phyloP scores from a whole-genome alignment of 2,329 filamentous ascomycete species.

The Arthrobotrys sinensis region DNA sequence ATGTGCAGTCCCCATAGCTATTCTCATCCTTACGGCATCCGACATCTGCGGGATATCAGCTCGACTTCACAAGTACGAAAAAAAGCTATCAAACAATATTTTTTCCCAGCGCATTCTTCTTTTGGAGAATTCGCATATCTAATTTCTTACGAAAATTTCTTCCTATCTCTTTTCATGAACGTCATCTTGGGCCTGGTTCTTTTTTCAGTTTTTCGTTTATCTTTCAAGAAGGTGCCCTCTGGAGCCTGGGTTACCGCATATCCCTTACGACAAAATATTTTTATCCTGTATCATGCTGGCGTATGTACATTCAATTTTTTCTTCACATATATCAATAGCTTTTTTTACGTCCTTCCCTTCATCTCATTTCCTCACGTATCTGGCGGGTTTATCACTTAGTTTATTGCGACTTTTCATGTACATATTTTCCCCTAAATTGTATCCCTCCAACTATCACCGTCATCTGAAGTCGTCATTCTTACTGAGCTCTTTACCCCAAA shows the following conservation, averaged over 20 bases:
- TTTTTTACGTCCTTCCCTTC: slow-evolving; percentile 45
- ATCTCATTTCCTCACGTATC: slow-evolving; percentile 43
- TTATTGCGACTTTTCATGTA: slow-evolving; percentile 60
- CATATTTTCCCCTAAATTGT: slow-evolving; percentile 56
- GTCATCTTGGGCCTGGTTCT: slow-evolving; percentile 47
- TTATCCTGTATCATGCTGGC: slow-evolving; percentile 61
- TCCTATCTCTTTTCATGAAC: slow-evolving; percentile 51
- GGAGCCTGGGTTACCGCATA: slow-evolving; percentile 45
- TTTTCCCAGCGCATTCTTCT: slow-evolving; percentile 8
- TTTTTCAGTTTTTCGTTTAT: slow-evolving; percentile 42
- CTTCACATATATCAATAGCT: slow-evolving; percentile 57
- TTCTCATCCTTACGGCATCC: slow-evolving; percentile 13
- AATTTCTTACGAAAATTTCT: slow-evolving; percentile 37
- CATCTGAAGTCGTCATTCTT: slow-evolving; percentile 27
- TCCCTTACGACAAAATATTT: slow-evolving; percentile 56
- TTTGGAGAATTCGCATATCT: slow-evolving; percentile 23
- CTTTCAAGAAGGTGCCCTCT: slow-evolving; percentile 43
- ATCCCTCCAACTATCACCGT: slow-evolving; percentile 28
- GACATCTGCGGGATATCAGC: slow-evolving; percentile 32
- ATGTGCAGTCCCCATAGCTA: slow-evolving; percentile 16
- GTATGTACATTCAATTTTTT: slow-evolving; percentile 60
- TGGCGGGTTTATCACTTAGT: slow-evolving; percentile 51
- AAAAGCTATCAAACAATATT: slow-evolving; percentile 28
- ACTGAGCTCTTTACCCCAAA: slow-evolving; percentile 15
- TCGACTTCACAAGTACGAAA: slow-evolving; percentile 38